These are phyloP conservation scores for Neostapfia colusana DNA, from an alignment of 176 grass and related monocot species.

Conservation along the genomic window DNA sequence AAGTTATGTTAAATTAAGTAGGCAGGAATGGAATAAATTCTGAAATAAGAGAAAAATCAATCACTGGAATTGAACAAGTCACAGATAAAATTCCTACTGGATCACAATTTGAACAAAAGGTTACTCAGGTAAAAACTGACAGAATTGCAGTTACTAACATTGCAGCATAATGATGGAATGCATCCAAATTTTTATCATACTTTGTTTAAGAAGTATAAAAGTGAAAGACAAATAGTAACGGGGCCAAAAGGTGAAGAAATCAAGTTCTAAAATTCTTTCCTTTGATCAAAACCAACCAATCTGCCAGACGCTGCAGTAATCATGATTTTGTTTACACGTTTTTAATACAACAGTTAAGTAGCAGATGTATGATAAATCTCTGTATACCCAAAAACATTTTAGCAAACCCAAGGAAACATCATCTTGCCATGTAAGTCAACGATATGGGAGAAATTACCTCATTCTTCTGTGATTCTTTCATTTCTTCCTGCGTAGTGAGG, in stretches of 20 bases:
- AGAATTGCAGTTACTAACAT: neutral
- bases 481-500: constrained; percentile 56
- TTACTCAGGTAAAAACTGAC: neutral
- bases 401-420: neutral
- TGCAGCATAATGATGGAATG: neutral
- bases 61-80: neutral
- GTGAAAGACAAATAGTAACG: too few species aligned
- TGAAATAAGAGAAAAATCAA: too few species aligned
- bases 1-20: neutral
- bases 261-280: neutral
- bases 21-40: too few species aligned
- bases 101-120: neutral
- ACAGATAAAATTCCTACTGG: too few species aligned
- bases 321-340: neutral
- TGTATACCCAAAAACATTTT: neutral
- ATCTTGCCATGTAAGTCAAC: neutral
- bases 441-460: constrained; percentile 55
- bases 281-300: neutral
- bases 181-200: neutral
- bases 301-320: too few species aligned
- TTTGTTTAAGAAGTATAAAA: neutral
- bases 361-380: neutral
- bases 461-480: constrained; percentile 67
- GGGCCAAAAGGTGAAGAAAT: neutral
- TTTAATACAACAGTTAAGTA: neutral